Conservation (phyloP, 2,329 filamentous ascomycete species). For the Bipolaris zeicola region DNA sequence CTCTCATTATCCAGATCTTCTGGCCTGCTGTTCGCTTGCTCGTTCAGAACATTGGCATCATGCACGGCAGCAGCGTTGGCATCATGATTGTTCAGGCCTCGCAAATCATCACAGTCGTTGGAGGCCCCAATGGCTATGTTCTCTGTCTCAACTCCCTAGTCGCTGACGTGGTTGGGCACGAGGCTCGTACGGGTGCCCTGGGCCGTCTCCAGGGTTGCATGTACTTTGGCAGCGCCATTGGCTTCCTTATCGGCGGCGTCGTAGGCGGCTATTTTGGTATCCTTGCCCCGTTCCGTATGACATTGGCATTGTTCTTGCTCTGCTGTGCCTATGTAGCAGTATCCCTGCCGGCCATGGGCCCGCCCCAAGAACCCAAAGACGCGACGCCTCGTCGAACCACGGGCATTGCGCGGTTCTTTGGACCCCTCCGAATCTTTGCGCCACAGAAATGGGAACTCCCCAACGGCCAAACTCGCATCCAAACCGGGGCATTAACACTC, state of each 20-base stretch:
- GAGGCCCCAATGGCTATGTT: conserved; percentile 72
- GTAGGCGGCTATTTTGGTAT: conserved; percentile 69
- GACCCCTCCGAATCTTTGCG: conserved; percentile 65
- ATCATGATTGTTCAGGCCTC: conserved; percentile 71
- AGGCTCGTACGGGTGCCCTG: conserved; percentile 66
- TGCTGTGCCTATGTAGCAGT: conserved; percentile 51
- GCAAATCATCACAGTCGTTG: conserved; percentile 70
- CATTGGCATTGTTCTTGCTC: conserved; percentile 61
- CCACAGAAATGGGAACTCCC: conserved; percentile 61
- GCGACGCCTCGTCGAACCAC: conserved; percentile 27
- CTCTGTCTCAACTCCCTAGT: conserved; percentile 72
- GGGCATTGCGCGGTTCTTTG: conserved; percentile 63
- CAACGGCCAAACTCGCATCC: conserved; percentile 58
- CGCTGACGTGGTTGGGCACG: conserved; percentile 66
- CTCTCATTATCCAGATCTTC: conserved; percentile 67
- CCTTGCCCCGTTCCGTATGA: conserved; percentile 67
- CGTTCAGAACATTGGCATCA: conserved; percentile 68
- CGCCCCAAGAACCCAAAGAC: conserved; percentile 41
- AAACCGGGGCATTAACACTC: conserved; percentile 68
- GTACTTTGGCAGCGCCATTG: conserved; percentile 69
- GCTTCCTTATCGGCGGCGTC: conserved; percentile 68
- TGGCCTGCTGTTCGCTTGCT: conserved; percentile 68
- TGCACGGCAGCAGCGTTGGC: conserved; percentile 64
- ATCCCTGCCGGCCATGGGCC: conserved; percentile 57
- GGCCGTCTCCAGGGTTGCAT: conserved; percentile 69